These are phyloP conservation scores for Leavenworthia alabamica DNA, from an alignment of 345 rosid genomes.

Conservation along the genomic window DNA sequence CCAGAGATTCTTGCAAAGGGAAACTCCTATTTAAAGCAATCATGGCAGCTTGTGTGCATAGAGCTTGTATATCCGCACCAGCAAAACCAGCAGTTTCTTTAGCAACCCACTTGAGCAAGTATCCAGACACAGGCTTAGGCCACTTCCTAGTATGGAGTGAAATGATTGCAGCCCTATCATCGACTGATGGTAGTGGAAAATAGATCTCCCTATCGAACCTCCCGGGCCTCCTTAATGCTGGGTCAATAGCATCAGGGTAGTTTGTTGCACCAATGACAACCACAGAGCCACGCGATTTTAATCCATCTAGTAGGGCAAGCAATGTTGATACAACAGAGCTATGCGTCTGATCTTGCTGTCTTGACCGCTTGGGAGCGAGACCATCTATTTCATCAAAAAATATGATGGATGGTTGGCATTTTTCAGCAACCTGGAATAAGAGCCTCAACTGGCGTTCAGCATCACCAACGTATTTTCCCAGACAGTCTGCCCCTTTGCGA, in stretches of 20 bases:
- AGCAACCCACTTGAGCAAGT: slow-evolving; percentile 80
- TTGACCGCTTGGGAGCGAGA: slow-evolving; percentile 78
- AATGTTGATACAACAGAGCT: slow-evolving; percentile 97
- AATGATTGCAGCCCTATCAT: slow-evolving; percentile 85
- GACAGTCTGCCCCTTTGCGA: slow-evolving; percentile 97
- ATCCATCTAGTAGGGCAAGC: slow-evolving; percentile 90
- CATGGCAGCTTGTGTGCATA: slow-evolving; percentile 90
- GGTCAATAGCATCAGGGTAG: slow-evolving; percentile 97
- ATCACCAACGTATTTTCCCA: slow-evolving; percentile 99
- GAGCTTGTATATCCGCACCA: slow-evolving; percentile 98
- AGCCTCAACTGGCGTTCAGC: slow-evolving; percentile 98
- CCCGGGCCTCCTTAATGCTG: slow-evolving; percentile 98
- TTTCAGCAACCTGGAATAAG: slow-evolving; percentile 98
- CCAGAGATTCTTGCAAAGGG: slow-evolving; percentile 74
- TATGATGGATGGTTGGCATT: slow-evolving; percentile 90
- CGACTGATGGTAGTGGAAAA: slow-evolving; percentile 83
- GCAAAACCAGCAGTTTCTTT: slow-evolving; percentile 83
- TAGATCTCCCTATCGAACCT: slow-evolving; percentile 94
- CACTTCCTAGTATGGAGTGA: slow-evolving; percentile 82
- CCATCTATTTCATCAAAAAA: slow-evolving; percentile 99
- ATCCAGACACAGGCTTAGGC: slow-evolving; percentile 88
- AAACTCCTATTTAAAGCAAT: slow-evolving; percentile 87
- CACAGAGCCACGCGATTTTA: slow-evolving; percentile 95
- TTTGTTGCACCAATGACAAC: slow-evolving; percentile 99
- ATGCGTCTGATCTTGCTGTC: slow-evolving; percentile 98